Conservation (phyloP, 495 filamentous ascomycete species). For the Apiosordaria backusii region DNA sequence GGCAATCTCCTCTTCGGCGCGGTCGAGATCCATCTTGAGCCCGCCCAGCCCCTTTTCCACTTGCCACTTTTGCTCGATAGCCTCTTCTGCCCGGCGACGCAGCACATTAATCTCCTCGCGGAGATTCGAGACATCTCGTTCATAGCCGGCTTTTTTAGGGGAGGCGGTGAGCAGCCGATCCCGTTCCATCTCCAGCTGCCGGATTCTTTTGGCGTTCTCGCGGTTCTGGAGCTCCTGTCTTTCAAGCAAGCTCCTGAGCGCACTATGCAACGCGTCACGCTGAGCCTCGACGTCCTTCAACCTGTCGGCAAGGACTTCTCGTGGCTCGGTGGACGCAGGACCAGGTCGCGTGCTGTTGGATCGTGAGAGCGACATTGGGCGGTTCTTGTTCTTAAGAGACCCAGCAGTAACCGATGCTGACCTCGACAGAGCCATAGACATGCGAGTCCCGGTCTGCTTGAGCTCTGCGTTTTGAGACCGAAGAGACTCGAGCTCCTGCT, state of each 20-base stretch:
- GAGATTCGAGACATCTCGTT: constrained; percentile 72
- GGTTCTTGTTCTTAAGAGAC: constrained; percentile 23
- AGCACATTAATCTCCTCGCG: constrained; percentile 82
- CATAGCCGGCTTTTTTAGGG: constrained; percentile 71
- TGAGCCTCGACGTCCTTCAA: constrained; percentile 91
- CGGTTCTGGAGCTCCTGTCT: constrained; percentile 77
- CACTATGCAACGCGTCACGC: constrained; percentile 84
- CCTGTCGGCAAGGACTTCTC: constrained; percentile 72
- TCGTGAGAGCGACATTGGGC: constrained; percentile 47
- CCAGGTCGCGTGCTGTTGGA: constrained; percentile 58
- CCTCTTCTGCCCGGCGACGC: constrained; percentile 86
- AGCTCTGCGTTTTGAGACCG: constrained; percentile 57
- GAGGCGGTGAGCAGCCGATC: constrained; percentile 66
- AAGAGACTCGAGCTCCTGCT: constrained; percentile 62
- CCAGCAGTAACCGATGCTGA: constrained; percentile 44
- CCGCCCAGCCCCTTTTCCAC: constrained; percentile 91
- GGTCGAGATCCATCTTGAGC: constrained; percentile 95
- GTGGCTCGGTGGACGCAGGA: constrained; percentile 48
- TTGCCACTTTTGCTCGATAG: constrained; percentile 93
- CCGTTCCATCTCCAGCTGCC: constrained; percentile 71
- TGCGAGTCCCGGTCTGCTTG: constrained; percentile 24
- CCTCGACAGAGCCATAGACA: constrained; percentile 36
- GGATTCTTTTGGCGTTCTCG: constrained; percentile 74
- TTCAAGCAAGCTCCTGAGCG: constrained; percentile 80
- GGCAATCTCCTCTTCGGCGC: constrained; percentile 86